phyloP scores from a whole-genome alignment of 208 protist genomes.

The Porcisia hertigi region DNA sequence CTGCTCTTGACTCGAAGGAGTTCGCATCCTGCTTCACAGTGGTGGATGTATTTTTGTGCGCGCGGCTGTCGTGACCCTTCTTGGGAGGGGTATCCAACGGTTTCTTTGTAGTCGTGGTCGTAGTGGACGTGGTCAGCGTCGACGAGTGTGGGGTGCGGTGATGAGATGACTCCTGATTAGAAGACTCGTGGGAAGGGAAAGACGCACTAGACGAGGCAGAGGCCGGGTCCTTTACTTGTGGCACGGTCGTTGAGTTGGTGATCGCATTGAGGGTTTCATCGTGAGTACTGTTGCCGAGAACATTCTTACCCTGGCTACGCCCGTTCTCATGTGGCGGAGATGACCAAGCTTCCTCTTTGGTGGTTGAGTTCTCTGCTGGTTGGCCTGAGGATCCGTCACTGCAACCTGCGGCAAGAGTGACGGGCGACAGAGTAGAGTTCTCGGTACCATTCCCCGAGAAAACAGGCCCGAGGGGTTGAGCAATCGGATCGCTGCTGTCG shows the following conservation, averaged over 20 bases:
- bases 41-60: constrained; percentile 3
- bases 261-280: not conserved
- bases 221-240: not conserved
- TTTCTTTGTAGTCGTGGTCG: constrained; percentile 4
- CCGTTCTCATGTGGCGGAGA: too few relatives aligned
- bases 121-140: not conserved
- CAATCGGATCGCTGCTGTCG: not conserved
- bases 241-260: not conserved
- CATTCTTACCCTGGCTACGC: not conserved
- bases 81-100: constrained; percentile 7
- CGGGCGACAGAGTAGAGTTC: not conserved
- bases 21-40: not conserved
- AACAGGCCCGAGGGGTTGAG: not conserved
- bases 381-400: not conserved
- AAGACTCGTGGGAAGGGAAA: not conserved
- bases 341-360: not conserved
- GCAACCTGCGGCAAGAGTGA: not conserved
- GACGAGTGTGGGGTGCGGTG: not conserved
- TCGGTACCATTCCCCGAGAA: not conserved
- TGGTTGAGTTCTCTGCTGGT: too few relatives aligned
- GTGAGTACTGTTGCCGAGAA: not conserved
- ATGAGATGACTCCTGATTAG: not conserved
- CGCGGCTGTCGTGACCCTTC: not conserved
- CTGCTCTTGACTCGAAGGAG: not conserved
- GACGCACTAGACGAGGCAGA: not conserved